These are phyloP conservation scores for Cladosporium sp. DNA, from an alignment of 2,329 filamentous ascomycete genomes.

Conservation along the genomic window DNA sequence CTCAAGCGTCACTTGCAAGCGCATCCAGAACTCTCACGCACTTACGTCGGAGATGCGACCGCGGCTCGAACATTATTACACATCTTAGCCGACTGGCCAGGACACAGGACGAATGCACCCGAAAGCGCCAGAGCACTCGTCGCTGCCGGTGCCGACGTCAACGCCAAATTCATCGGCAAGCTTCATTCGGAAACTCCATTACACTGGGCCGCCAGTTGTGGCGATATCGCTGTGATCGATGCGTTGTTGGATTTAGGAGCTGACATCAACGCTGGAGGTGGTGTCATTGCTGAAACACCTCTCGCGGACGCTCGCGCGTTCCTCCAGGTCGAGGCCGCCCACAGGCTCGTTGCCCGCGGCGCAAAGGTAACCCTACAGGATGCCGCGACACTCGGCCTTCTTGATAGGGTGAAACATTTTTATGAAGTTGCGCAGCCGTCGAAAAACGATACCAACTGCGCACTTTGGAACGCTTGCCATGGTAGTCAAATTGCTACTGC, in stretches of 20 bases:
- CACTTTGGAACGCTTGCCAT: conserved; percentile 3
- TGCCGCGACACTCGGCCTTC: background rate
- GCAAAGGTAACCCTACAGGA: background rate
- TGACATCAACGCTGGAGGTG: background rate
- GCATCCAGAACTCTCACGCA: background rate
- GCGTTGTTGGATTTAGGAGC: background rate
- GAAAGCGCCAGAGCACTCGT: background rate
- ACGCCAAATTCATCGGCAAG: conserved; percentile 1
- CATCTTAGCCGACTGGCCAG: background rate
- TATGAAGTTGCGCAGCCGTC: background rate
- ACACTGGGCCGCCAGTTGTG: conserved; percentile 1
- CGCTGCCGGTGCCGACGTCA: background rate
- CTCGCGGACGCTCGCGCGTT: conserved; percentile 4
- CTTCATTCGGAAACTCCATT: background rate
- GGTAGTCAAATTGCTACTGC: background rate
- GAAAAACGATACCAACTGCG: background rate
- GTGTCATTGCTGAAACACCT: background rate
- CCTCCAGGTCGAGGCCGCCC: background rate
- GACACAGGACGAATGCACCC: background rate
- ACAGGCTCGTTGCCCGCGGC: background rate
- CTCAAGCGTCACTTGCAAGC: background rate
- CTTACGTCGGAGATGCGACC: background rate
- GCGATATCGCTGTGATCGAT: background rate
- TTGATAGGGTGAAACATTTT: background rate
- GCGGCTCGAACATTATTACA: conserved; percentile 1